Conservation (phyloP, 2,329 filamentous ascomycete species). For the Neurospora sp. region DNA sequence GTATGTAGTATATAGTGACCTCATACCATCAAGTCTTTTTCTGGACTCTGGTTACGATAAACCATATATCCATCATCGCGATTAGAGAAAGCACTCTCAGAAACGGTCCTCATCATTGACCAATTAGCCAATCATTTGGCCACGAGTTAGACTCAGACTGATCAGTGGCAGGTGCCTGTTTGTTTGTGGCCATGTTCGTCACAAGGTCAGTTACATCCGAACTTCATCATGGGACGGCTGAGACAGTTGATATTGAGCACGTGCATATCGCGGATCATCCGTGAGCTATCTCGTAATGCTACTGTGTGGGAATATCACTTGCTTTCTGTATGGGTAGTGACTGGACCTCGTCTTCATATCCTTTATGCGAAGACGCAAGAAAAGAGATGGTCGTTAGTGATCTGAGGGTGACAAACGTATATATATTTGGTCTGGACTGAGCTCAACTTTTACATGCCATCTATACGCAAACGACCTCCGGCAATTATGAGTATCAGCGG, state of each 20-base stretch:
- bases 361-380: background rate
- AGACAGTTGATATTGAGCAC: background rate
- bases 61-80: background rate
- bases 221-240: background rate
- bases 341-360: background rate
- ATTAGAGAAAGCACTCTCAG: background rate
- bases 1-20: background rate
- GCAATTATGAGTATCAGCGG: too few relatives aligned
- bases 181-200: background rate
- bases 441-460: too few relatives aligned
- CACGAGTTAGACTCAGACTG: constrained; percentile 10
- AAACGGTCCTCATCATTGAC: background rate
- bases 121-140: constrained; percentile 9
- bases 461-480: too few relatives aligned
- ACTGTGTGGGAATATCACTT: background rate
- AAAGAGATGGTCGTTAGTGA: too few relatives aligned
- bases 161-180: background rate
- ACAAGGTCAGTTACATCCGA: background rate
- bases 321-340: background rate
- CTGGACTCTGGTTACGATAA: background rate
- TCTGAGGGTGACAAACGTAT: too few relatives aligned
- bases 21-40: background rate
- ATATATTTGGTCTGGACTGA: too few relatives aligned
- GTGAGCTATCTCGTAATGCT: background rate
- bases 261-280: background rate